Evolutionary conservation across 176 grass and related monocot genomes (phyloP).

Genomic region (Oryza meyeriana): DNA sequence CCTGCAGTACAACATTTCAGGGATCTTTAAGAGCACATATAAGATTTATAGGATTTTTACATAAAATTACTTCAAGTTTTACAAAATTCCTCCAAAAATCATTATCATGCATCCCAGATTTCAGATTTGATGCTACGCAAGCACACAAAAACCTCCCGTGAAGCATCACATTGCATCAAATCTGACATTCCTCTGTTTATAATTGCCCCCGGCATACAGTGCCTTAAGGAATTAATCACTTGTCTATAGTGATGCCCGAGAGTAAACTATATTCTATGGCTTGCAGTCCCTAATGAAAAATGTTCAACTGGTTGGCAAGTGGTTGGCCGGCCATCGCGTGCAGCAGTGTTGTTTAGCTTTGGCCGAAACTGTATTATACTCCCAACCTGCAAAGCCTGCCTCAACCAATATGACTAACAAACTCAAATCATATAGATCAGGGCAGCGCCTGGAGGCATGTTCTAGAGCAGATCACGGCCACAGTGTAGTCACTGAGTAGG

Average conservation of each 20-base stretch:
- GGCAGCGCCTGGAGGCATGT: too few species aligned
- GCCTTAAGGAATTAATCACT: background rate
- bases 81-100: background rate
- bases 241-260: background rate
- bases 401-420: background rate
- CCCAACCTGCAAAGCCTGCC: too few species aligned
- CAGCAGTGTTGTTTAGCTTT: background rate
- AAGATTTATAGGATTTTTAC: background rate
- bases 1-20: background rate
- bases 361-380: background rate
- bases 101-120: background rate
- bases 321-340: background rate
- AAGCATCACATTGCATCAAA: background rate
- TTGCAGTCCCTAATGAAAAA: background rate
- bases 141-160: background rate
- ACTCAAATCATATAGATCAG: too few species aligned
- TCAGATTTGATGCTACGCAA: background rate
- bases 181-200: too few species aligned
- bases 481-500: too few species aligned
- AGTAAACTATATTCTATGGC: background rate
- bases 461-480: too few species aligned
- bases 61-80: background rate
- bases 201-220: background rate
- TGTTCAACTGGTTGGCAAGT: background rate
- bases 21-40: background rate